Evolutionary conservation across 2,329 filamentous ascomycete species (phyloP), one percentile per base, ranked within the genome.

Genomic region (Colletotrichum tropicale): DNA sequence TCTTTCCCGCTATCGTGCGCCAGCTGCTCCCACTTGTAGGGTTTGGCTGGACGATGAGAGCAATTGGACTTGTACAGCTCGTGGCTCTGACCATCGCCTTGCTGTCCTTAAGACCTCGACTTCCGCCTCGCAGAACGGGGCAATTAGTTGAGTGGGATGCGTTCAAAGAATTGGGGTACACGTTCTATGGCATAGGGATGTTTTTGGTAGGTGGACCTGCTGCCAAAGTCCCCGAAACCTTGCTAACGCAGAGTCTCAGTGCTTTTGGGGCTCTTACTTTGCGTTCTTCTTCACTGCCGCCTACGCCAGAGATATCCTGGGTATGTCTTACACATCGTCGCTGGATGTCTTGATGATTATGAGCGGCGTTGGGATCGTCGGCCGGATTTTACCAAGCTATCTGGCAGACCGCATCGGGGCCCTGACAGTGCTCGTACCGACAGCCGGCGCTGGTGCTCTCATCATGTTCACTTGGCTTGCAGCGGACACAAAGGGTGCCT

Each of bases 51-150:
- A 87, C 90, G 0, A 89, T 91, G 13, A 85, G 92, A 6, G 86
- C 90, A 4, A 85, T 93, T 2, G 92, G 88, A 0, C 92, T 94
- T 80, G 87, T 94, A 26, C 87, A 88, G 75, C 78, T 91, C 4
- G 85, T 77, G 2, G 87, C 86, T 1, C 79, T 89, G 16, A 48
- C 80, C 3, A 78, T 85, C n/a, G 81, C 82, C 7, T 79, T 86
- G 16, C 71, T 84, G 5, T 83, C 88, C 65, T 80, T 85, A 60
- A 86, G 83, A 69, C 83, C 87, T 2, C 80, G 86, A 9, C 80
- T 90, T 7, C 85, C 83, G 30, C 87, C 85, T 1, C 81, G 87
- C 7, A 85, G 80, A 56, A 78, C 82, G 1, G 86, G 86, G 1
- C 83, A 84, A 1, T 28, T 88, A 1, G 79, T 90, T 1, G 88